Evolutionary conservation across 2,329 filamentous ascomycete genomes (phyloP).

Genomic region (Eutypella sp.): DNA sequence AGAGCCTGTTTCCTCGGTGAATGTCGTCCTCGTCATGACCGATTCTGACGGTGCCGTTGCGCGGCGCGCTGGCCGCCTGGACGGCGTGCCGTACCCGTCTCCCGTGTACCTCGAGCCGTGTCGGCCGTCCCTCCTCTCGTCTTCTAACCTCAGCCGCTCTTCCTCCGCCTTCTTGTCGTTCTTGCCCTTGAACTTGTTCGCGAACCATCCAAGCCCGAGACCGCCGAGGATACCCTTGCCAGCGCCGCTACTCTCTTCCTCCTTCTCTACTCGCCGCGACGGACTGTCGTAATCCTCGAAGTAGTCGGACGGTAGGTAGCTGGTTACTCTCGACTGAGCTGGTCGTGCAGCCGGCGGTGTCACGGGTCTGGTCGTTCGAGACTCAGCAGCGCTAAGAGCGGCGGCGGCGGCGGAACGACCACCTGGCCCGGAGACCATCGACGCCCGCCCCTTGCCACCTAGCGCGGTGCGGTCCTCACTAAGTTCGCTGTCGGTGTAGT

Average conservation of each 20-base stretch:
- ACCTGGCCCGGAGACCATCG: constrained; percentile 43
- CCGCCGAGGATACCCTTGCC: constrained; percentile 56
- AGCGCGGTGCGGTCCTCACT: constrained; percentile 40
- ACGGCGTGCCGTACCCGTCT: constrained; percentile 54
- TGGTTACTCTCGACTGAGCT: constrained; percentile 37
- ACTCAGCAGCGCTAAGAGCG: constrained; percentile 41
- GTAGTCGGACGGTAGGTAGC: constrained; percentile 51
- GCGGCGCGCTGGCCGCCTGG: constrained; percentile 32
- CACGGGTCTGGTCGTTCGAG: constrained; percentile 42
- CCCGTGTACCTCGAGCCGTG: constrained; percentile 63
- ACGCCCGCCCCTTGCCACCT: constrained; percentile 26
- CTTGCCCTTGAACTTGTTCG: constrained; percentile 58
- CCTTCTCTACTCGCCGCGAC: constrained; percentile 50
- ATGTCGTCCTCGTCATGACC: constrained; percentile 23
- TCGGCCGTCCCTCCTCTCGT: constrained; percentile 52
- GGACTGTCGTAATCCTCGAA: constrained; percentile 55
- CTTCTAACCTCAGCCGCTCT: constrained; percentile 40
- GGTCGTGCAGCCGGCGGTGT: constrained; percentile 31
- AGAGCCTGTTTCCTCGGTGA: constrained; percentile 28
- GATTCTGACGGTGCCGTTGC: constrained; percentile 20
- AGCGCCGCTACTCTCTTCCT: constrained; percentile 41
- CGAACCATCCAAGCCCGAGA: constrained; percentile 64
- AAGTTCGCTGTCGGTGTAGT: constrained; percentile 35
- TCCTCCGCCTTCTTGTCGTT: constrained; percentile 47
- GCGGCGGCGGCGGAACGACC: constrained; percentile 39